Evolutionary conservation across 805 yeast species (phyloP), one percentile per base, ranked within the genome.

Genomic region (Monosporozyma servazzii): DNA sequence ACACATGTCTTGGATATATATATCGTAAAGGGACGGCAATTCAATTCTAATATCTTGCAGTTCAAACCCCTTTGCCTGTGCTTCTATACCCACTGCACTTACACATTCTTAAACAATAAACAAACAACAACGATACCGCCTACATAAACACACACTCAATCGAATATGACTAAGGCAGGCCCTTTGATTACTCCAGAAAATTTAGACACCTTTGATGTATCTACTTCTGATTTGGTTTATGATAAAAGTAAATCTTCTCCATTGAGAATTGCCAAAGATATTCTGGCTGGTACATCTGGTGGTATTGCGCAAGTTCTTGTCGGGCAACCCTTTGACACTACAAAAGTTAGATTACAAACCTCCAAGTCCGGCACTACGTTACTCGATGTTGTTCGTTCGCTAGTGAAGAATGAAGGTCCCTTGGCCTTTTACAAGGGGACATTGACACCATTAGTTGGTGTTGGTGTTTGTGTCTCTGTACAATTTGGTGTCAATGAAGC

Each of bases 381-480:
- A 0, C 58, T 79, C 51, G 95, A 88, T 59, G 96, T 88, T 10
- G 81, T 89, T 20, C 77, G 78, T 62, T 76, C 81, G 58, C 73
- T 93, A 51, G 44, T 91, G 39, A 73, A 75, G 41, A 82, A 86
- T 52, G 99, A 93, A 69, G 99, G 99, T 1, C 77, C 82, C 6
- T 53, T 71, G 37, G 99, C 95, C 0, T 88, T 93, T 63, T 93
- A 93, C 68, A 83, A 95, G 68, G 99, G 99, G 36, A 89, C 96
- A 1, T 62, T 89, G 59, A 90, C 97, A 1, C 99, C 99, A 20
- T 74, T 93, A 59, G 68, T 91, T 36, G 99, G 99, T 11, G 88
- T 91, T n/a, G 99, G 99, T 48, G 96, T 96, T 0, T 90, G 97
- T 75, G 97, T 93, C 11, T 87, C 96, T 8, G 86, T 91, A 41